Evolutionary conservation across 202 grass and related monocot species (phyloP), one percentile per base, ranked within the genome.

Genomic region (Saccharum hybrid): DNA sequence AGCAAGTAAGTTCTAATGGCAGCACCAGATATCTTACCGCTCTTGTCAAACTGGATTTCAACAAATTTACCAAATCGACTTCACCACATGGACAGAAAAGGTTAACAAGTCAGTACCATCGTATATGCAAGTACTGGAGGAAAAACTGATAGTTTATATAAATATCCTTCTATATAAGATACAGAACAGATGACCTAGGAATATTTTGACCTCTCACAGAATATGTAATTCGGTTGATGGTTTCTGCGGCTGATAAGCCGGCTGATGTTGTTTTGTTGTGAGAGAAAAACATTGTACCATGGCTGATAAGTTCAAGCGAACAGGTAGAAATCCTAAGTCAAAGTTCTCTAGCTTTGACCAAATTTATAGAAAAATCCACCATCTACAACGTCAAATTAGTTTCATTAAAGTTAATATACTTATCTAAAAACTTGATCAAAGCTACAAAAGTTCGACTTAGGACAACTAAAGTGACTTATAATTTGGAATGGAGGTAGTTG

Each of bases 51-150:
- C 81, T 99, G 96, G 57, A 99, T 93, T 77, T 99, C 96, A 46
- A 99, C 96, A 86, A 99, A 99, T 72, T 99, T 99, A 69, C 96
- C 96, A 88, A 99, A 99, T 73, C 93, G 96, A 91, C 96, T 99
- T 84, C 51, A 86, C 52, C 59, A 92, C 68, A 67, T 87, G 26
- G 31, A 72, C 23, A 71, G 11, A 82, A 63, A 80, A 84, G 10
- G 15, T 76, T 30, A 71, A 39, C 18, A 80, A 12, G 81, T 84
- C 69, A 90, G 80, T 87, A 79, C 19, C 39, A 62, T 52, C 67
- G 16, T 71, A 37, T 71, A 30, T 63, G 59, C 54, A 89, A 86
- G 28, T 57, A 49, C 9, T 2, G 61, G 39, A 82, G 42, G 40
- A 86, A 57, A 72, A 86, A 60, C 4, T 63, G 59, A 41, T 26